phyloP scores from a whole-genome alignment of 257 asterid species.

The Buddleja alternifolia region DNA sequence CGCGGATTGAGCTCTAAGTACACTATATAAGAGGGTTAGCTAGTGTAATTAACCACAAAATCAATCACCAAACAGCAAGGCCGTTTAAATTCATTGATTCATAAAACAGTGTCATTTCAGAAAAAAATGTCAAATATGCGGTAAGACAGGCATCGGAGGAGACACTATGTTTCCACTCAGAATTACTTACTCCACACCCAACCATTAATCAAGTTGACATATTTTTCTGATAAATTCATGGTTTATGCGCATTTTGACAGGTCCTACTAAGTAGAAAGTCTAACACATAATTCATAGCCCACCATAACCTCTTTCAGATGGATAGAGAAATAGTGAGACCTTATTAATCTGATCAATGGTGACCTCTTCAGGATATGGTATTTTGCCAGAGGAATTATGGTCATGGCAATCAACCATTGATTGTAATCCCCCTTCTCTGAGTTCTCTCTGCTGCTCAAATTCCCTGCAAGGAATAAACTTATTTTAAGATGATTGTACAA shows the following conservation, averaged over 20 bases:
- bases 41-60: too few relatives aligned
- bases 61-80: background rate
- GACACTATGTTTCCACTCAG: background rate
- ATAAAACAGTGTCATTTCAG: background rate
- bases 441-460: constrained; percentile 99
- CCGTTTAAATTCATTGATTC: background rate
- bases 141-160: background rate
- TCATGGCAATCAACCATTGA: constrained; percentile 56
- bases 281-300: background rate
- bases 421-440: constrained; percentile 78
- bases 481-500: constrained; percentile 29
- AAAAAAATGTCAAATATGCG: background rate
- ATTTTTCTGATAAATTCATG: background rate
- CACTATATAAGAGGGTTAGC: too few relatives aligned
- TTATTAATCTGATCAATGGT: constrained; percentile 50
- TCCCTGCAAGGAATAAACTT: constrained; percentile 58
- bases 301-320: background rate
- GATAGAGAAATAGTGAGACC: constrained; percentile 40
- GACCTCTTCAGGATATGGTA: constrained; percentile 47
- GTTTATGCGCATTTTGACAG: background rate
- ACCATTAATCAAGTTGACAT: background rate
- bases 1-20: too few relatives aligned
- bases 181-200: background rate
- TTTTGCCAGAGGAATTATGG: constrained; percentile 49
- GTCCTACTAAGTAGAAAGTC: background rate